Evolutionary conservation across 1,139 yeast genomes (phyloP).

Genomic region (Debaryomycetaceae sp.): DNA sequence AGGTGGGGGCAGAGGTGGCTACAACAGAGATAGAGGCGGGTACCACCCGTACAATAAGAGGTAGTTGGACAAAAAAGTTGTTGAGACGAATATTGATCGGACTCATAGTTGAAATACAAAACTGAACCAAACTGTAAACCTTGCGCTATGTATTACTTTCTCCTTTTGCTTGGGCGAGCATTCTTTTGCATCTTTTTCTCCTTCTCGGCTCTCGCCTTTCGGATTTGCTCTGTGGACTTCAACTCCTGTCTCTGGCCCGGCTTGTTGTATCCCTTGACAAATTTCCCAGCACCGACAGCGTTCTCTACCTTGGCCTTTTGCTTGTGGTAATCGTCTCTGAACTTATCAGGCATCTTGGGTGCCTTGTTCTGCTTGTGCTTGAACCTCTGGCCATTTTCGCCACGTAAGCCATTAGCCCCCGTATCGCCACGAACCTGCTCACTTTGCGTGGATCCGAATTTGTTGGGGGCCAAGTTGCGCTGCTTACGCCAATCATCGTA

Average conservation of each 20-base stretch:
- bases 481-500: slow-evolving; percentile 86
- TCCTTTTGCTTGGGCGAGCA: slow-evolving; percentile 60
- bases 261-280: slow-evolving; percentile 64
- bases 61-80: slow-evolving; percentile 10
- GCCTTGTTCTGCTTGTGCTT: slow-evolving; percentile 74
- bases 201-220: slow-evolving; percentile 66
- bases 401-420: slow-evolving; percentile 13
- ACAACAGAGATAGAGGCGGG: slow-evolving; percentile 23
- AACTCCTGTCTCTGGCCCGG: slow-evolving; percentile 58
- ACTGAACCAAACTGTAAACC: background rate
- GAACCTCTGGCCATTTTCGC: slow-evolving; percentile 42
- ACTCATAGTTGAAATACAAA: background rate
- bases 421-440: slow-evolving; percentile 17
- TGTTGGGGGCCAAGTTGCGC: slow-evolving; percentile 50
- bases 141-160: slow-evolving; percentile 13
- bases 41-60: slow-evolving; percentile 33
- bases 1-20: slow-evolving; percentile 27
- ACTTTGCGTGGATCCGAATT: slow-evolving; percentile 53
- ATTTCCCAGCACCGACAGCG: slow-evolving; percentile 73
- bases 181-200: slow-evolving; percentile 81
- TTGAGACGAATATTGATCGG: background rate
- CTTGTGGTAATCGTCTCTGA: slow-evolving; percentile 77
- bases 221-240: slow-evolving; percentile 66
- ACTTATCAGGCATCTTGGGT: slow-evolving; percentile 86
- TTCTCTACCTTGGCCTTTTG: slow-evolving; percentile 81